Conservation (phyloP, 169 alveolate species). For the Plasmodium berghei region DNA sequence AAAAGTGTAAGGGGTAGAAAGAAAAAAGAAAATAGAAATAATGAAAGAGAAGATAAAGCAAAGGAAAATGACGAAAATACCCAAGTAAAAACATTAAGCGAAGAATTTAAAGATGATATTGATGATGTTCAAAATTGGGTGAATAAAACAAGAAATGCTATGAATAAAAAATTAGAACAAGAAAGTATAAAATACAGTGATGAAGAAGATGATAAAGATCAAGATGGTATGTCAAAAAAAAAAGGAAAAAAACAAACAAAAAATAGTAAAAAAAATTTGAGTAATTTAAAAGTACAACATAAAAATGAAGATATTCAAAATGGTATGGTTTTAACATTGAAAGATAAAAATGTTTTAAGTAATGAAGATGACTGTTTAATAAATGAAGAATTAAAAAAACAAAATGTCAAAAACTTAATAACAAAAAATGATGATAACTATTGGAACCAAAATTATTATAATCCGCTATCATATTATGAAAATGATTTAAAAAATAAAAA, state of each 20-base stretch:
- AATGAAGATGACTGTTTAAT: conserved; percentile 60
- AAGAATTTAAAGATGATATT: conserved; percentile 48
- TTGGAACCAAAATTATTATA: conserved; percentile 62
- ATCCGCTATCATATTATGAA: conserved; percentile 57
- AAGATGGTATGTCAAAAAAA: not conserved
- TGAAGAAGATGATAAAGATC: conserved; percentile 43
- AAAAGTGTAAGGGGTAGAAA: conserved; percentile 11
- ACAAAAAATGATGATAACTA: conserved; percentile 48
- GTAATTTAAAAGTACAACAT: conserved; percentile 51
- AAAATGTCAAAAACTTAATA: conserved; percentile 29
- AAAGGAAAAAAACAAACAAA: conserved; percentile 26
- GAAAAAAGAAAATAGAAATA: not conserved
- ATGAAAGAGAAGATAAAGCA: not conserved
- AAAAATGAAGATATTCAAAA: conserved; percentile 57
- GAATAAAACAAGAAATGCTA: conserved; percentile 52
- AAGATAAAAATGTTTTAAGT: conserved; percentile 30
- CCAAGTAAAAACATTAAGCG: conserved; percentile 28
- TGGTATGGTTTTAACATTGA: conserved; percentile 54
- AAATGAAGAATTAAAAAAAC: conserved; percentile 65
- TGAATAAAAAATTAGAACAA: conserved; percentile 26
- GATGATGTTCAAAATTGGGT: conserved; percentile 64
- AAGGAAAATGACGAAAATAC: not conserved
- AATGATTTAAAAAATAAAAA: conserved; percentile 16
- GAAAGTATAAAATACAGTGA: conserved; percentile 59
- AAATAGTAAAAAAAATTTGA: conserved; percentile 1